Percentiles rank a stretch among this genome's conserved stretches.
Conservation (phyloP, 108 stramenopile species). For the Skeletonema marinoi region DNA sequence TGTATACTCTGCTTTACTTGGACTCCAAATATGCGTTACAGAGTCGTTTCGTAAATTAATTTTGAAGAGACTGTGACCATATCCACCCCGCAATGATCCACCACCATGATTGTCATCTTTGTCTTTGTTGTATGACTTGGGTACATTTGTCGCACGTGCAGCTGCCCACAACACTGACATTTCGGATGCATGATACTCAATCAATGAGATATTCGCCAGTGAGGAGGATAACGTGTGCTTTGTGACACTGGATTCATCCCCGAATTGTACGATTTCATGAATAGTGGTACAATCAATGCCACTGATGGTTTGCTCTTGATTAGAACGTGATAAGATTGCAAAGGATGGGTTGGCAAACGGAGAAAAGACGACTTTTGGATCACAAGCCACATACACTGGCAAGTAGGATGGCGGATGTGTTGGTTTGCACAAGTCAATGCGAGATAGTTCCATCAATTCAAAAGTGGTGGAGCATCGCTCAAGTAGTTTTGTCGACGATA, state of each 20-base stretch:
- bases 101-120: background rate
- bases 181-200: conserved; percentile 30
- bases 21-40: conserved; percentile 75
- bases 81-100: conserved; percentile 11
- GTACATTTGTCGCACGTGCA: conserved; percentile 18
- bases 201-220: conserved; percentile 35
- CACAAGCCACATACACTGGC: conserved; percentile 54
- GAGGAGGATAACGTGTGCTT: conserved; percentile 12
- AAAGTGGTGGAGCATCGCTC: conserved; percentile 38
- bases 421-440: conserved; percentile 60
- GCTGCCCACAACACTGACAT: conserved; percentile 36
- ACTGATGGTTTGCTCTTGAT: background rate
- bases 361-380: conserved; percentile 45
- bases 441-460: conserved; percentile 45
- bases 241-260: conserved; percentile 12
- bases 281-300: conserved; percentile 6
- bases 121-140: background rate
- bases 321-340: conserved; percentile 48
- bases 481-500: background rate
- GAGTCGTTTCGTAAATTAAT: conserved; percentile 70
- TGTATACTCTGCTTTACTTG: conserved; percentile 68
- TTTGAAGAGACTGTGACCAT: conserved; percentile 64
- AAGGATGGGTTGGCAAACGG: conserved; percentile 47
- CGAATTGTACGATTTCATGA: conserved; percentile 20
- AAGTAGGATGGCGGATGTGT: conserved; percentile 44